A percentile compares a stretch with the other conserved stretches of the same genome.
Conservation (phyloP, 345 rosid species). For the Syzygium jambos region DNA sequence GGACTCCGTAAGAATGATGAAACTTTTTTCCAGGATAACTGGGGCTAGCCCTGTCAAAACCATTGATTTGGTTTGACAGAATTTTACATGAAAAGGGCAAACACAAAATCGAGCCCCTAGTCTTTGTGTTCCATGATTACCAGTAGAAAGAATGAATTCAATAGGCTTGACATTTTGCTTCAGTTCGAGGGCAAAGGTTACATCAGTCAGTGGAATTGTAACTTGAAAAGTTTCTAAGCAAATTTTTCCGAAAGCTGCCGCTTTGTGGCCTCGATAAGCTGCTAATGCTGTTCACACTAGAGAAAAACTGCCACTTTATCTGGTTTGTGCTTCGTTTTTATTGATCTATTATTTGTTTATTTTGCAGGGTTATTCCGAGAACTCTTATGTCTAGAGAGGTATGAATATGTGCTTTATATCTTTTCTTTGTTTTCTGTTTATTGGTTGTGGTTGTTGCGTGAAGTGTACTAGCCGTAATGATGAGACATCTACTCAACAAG, state of each 20-base stretch:
- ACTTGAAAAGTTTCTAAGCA: background rate
- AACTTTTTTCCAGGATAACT: background rate
- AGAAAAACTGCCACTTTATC: background rate
- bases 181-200: background rate
- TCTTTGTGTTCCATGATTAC: background rate
- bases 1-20: background rate
- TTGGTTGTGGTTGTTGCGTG: background rate
- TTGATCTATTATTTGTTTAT: background rate
- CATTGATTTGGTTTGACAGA: background rate
- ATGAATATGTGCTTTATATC: background rate
- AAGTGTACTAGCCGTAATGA: background rate
- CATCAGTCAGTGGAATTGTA: background rate
- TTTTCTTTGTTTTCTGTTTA: background rate
- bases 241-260: background rate
- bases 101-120: background rate
- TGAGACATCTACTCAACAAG: background rate
- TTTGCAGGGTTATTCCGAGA: slow-evolving; percentile 79
- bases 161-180: background rate
- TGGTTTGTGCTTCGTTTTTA: background rate
- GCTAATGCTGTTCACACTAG: background rate
- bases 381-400: slow-evolving; percentile 89
- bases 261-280: background rate
- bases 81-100: background rate
- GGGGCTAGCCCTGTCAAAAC: background rate
- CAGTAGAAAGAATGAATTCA: background rate